Base-by-base conservation (phyloP, 1,284 basidiomycete genomes). In the Ganoderma resinaceum region DNA sequence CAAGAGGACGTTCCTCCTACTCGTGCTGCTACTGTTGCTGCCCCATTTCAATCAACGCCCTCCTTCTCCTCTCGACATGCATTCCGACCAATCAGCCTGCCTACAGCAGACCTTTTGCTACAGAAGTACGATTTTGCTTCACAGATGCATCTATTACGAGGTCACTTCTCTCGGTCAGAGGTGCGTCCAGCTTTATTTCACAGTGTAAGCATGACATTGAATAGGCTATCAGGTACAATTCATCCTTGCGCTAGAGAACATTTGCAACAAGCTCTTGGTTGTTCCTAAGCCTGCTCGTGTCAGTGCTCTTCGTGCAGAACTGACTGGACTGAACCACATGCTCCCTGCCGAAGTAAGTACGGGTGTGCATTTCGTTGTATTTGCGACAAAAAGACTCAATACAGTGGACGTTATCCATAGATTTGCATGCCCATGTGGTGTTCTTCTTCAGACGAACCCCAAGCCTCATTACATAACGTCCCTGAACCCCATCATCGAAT, bases 371-470 rank as follows among this genome's bases (percentile, higher is more conserved):
- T 20, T 67, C 70, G 65, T 61, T 14, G 12, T 58, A 57, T 66
- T 52, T 43, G 61, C 33, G 57, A 52, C 38, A 43, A 63, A 66
- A 26, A 26, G 26, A n/a, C 70, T 61, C n/a, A 63, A 9, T 31
- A 72, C 70, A 37, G 37, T 73, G 61, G 62, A 3, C 46, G 14
- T 12, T 40, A 26, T 52, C 46, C 61, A 63, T 75, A 96, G 91
- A 89, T 96, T n/a, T 98, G 97, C 80, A 95, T 99, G 90, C 97
- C 96, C 33, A 88, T 98, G 83, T 99, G 97, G 97, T 98, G 96
- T 77, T 82, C 89, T 14, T 93, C 94, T 11, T 91, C 89, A 40
- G 91, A 91, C 79, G 80, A 75, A 63, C 83, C 84, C 46, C 79
- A 80, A 74, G 37, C 37, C 7, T 23, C 58, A 40, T 60, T 38